These are phyloP conservation scores for Cichorium intybus DNA, from an alignment of 140 eudicot genomes.

Conservation along the genomic window DNA sequence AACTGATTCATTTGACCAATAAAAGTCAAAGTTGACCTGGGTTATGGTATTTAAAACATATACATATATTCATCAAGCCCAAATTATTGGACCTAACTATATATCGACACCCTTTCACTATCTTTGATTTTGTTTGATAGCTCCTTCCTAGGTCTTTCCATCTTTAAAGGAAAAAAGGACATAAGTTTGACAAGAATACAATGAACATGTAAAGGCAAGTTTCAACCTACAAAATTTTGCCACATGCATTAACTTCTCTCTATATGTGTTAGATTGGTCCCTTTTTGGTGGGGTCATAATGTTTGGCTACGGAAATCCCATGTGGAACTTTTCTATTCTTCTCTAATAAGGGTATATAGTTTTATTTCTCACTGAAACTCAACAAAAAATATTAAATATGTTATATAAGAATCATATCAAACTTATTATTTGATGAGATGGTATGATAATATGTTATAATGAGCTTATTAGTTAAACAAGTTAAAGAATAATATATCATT, in stretches of 20 bases:
- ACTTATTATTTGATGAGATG: background rate
- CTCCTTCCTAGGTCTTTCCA: slow-evolving; percentile 33
- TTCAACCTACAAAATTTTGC: slow-evolving; percentile 31
- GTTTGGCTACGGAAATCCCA: slow-evolving; percentile 16
- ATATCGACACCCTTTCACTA: slow-evolving; percentile 26
- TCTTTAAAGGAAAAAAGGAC: slow-evolving; percentile 28
- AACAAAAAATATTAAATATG: background rate
- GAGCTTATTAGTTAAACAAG: background rate
- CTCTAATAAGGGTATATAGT: background rate
- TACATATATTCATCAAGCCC: slow-evolving; percentile 3
- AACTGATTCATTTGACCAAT: background rate
- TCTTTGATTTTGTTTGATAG: slow-evolving; percentile 39
- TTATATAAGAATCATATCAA: background rate
- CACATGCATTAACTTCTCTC: slow-evolving; percentile 29
- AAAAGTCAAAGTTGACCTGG: slow-evolving; percentile 25
- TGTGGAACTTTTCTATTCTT: slow-evolving; percentile 18
- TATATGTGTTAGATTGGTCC: slow-evolving; percentile 6
- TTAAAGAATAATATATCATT: no score
- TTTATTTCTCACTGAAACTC: background rate
- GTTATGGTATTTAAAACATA: slow-evolving; percentile 8
- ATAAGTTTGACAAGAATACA: slow-evolving; percentile 31
- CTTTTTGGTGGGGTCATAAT: slow-evolving; percentile 26
- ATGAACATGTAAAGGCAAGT: slow-evolving; percentile 31
- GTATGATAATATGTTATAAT: background rate
- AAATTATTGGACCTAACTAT: slow-evolving; percentile 14